Base-by-base conservation (phyloP, 345 rosid genomes). In the Anacardium occidentale region DNA sequence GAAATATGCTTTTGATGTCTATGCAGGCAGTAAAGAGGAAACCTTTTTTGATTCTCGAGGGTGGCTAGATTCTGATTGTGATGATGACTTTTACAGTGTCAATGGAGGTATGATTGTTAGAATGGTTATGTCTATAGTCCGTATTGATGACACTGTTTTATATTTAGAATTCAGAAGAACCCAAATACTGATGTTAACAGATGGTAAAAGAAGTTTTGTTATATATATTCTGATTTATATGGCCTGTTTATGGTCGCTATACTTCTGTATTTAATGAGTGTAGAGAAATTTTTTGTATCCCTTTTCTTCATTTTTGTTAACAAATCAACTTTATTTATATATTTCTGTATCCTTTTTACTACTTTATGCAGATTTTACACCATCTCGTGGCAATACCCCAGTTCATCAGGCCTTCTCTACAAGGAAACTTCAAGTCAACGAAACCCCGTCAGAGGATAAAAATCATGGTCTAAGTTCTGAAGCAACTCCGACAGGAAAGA, bases 41-140 rank as follows among this genome's bases (percentile, higher is more conserved):
- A 57, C 72, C 17, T 95, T 95, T 85, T 92, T 90, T 51, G 99
- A 95, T 79, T 85, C 99, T 5, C 86, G 71, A 76, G 76, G 88
- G 3, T 95, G 88, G 87, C 64, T 95, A 47, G 98, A 91, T 25
- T 92, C 98, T 0, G 98, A 94, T 67, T 88, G 94, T 15, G 99
- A 95, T 42, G 98, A 92, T 58, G 99, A 95, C 77, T 95, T 92
- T 81, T 83, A 74, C 74, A 95, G 99, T 69, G 99, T 95, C 58
- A 88, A 79, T 65, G 99, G 98, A n/a, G 99, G 99, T 92, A 79
- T 75, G 92, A 32, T 69, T 47, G 51, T 59, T 40, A 34, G 3
- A 42, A 44, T 42, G 32, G 22, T 56, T 44, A n/a, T 29, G 17
- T 17, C 64, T 50, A 14, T 50, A 15, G 47, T 68, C 48, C 52